Evolutionary conservation across 2,329 filamentous ascomycete genomes (phyloP).

Genomic region (Cercospora zeina): DNA sequence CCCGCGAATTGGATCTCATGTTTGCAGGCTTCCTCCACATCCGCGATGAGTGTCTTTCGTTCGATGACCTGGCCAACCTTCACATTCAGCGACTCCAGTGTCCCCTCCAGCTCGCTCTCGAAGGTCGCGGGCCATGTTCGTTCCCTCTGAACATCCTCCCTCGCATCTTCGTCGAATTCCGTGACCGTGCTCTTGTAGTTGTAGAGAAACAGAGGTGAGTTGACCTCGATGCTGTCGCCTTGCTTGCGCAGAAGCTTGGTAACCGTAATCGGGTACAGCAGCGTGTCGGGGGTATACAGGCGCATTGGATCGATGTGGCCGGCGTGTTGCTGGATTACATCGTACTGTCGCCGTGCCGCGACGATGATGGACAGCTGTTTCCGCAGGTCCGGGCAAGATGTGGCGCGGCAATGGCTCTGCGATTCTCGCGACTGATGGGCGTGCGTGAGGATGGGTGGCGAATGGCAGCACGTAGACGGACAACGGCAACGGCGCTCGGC

Average conservation of each 20-base stretch:
- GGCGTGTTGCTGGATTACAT: constrained; percentile 28
- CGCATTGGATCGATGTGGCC: constrained; percentile 44
- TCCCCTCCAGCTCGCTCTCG: constrained; percentile 80
- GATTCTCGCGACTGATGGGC: not conserved
- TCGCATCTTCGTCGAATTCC: constrained; percentile 69
- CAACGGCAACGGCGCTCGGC: constrained; percentile 7
- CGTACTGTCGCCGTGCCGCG: constrained; percentile 28
- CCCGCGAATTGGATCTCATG: constrained; percentile 91
- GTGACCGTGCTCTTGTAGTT: constrained; percentile 74
- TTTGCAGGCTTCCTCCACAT: constrained; percentile 85
- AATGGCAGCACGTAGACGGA: not conserved
- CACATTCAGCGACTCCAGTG: constrained; percentile 74
- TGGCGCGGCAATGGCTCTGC: not conserved
- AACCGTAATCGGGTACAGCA: constrained; percentile 93
- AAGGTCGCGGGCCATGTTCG: constrained; percentile 75
- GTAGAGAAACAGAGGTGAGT: constrained; percentile 82
- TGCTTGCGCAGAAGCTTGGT: constrained; percentile 75
- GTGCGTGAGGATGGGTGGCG: not conserved
- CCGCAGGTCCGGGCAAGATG: not conserved
- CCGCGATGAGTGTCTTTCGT: constrained; percentile 58
- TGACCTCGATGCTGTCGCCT: constrained; percentile 72
- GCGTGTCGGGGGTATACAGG: constrained; percentile 52
- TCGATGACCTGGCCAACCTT: constrained; percentile 62
- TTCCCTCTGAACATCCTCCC: constrained; percentile 61
- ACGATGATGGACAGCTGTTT: constrained; percentile 10